Evolutionary conservation across 2,329 filamentous ascomycete genomes (phyloP).

Genomic region (Talaromyces verruculosus): DNA sequence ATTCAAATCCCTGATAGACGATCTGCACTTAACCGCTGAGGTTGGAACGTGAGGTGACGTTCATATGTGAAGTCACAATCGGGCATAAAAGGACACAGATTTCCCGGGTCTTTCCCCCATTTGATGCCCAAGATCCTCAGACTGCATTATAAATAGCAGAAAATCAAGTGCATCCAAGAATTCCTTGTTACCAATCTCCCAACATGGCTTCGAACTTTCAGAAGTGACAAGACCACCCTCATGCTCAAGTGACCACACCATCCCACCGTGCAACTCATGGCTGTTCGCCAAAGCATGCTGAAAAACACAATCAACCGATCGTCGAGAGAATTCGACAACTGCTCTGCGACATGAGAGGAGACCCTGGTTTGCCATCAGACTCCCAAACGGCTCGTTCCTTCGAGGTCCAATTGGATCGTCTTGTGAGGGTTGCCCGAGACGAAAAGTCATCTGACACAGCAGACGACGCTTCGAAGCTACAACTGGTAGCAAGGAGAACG

Average conservation of each 20-base stretch:
- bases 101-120: background rate
- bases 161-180: too few species aligned
- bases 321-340: background rate
- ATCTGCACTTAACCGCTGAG: background rate
- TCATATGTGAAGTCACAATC: background rate
- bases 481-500: background rate
- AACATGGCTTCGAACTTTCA: background rate
- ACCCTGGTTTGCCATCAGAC: background rate
- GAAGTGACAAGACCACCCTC: background rate
- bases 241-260: background rate
- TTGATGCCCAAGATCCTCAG: background rate
- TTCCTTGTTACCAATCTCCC: background rate
- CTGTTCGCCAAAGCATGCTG: background rate
- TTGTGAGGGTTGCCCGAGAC: background rate
- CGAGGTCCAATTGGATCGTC: background rate
- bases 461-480: background rate
- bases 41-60: background rate
- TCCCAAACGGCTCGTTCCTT: background rate
- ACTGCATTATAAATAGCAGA: too few species aligned
- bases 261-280: background rate
- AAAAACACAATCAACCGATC: background rate
- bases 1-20: background rate
- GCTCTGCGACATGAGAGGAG: background rate
- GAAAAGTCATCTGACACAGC: background rate
- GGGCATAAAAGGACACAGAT: constrained; percentile 5